These are phyloP conservation scores for Suhomyces yuchorum DNA, from an alignment of 1,139 yeast species.

Conservation along the genomic window DNA sequence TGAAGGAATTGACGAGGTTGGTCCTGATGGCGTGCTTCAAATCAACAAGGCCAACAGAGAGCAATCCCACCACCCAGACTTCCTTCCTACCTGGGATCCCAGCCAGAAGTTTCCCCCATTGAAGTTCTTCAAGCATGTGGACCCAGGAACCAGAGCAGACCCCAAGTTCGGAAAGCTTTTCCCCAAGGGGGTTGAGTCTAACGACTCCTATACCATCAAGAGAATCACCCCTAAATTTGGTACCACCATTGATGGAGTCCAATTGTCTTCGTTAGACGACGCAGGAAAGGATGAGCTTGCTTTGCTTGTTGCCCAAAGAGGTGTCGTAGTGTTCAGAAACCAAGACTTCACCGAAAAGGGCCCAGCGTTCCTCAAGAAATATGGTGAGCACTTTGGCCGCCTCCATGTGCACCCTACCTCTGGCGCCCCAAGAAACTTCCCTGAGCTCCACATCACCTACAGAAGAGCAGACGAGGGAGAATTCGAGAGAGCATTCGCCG, in stretches of 20 bases:
- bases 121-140: constrained; percentile 50
- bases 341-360: constrained; percentile 40
- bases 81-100: constrained; percentile 55
- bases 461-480: constrained; percentile 32
- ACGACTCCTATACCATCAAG: constrained; percentile 30
- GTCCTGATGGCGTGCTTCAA: constrained; percentile 39
- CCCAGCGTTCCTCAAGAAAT: constrained; percentile 34
- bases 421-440: constrained; percentile 40
- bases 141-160: constrained; percentile 61
- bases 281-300: constrained; percentile 42
- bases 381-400: constrained; percentile 39
- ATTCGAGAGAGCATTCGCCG: constrained; percentile 26
- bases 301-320: constrained; percentile 41
- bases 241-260: constrained; percentile 48
- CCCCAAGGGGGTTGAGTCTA: constrained; percentile 22
- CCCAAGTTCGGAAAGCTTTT: constrained; percentile 54
- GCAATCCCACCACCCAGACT: constrained; percentile 36
- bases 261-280: constrained; percentile 30
- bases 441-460: constrained; percentile 39
- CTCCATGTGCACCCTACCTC: constrained; percentile 45
- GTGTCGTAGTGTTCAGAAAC: constrained; percentile 42
- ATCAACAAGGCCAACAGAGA: constrained; percentile 27
- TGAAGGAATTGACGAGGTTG: constrained; percentile 38
- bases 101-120: constrained; percentile 46
- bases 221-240: constrained; percentile 67